These are phyloP conservation scores for Pseudogymnoascus sp. DNA, from an alignment of 2,329 filamentous ascomycete genomes.

Conservation along the genomic window DNA sequence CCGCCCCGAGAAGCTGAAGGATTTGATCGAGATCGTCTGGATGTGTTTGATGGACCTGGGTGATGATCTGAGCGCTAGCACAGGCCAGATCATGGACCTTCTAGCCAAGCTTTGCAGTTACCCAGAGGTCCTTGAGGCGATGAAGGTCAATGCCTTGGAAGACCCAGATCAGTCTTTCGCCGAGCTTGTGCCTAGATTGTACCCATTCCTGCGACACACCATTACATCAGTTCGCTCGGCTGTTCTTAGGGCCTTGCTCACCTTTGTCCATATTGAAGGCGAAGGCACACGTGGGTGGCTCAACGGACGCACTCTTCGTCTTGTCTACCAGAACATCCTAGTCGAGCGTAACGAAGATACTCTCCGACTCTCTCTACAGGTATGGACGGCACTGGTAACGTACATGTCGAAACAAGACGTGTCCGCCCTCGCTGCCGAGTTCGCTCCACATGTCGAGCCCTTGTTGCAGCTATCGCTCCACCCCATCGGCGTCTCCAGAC, in stretches of 20 bases:
- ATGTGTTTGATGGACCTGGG: constrained; percentile 94
- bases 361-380: constrained; percentile 71
- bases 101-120: constrained; percentile 93
- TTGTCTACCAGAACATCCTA: constrained; percentile 91
- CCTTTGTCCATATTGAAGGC: constrained; percentile 80
- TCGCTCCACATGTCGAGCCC: constrained; percentile 67
- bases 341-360: constrained; percentile 85
- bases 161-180: constrained; percentile 87
- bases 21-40: constrained; percentile 91
- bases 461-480: constrained; percentile 79
- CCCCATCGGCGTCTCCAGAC: constrained; percentile 82
- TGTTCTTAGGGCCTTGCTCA: constrained; percentile 84
- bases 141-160: constrained; percentile 79
- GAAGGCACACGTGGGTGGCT: constrained; percentile 82
- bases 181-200: constrained; percentile 83
- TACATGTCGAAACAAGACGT: constrained; percentile 54
- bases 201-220: constrained; percentile 92
- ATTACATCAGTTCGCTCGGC: constrained; percentile 92
- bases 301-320: constrained; percentile 74
- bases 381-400: constrained; percentile 74
- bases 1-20: constrained; percentile 67
- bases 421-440: constrained; percentile 60
- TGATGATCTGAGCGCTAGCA: constrained; percentile 93
- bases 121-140: constrained; percentile 81
- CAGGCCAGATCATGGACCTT: constrained; percentile 96